Conservation (phyloP, 495 filamentous ascomycete genomes). For the Penicillium goetzii region DNA sequence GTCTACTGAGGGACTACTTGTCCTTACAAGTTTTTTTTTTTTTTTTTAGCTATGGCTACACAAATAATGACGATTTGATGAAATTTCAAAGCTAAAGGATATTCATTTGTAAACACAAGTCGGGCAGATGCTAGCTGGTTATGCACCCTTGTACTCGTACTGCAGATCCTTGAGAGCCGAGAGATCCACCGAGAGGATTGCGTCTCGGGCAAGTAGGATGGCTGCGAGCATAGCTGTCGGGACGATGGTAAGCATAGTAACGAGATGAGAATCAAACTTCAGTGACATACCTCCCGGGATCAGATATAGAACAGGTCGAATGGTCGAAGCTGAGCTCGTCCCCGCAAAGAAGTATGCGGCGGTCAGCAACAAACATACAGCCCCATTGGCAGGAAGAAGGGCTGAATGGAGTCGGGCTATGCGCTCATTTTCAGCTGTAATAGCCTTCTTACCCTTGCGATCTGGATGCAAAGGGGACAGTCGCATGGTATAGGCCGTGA, state of each 20-base stretch:
- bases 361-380: slow-evolving; percentile 32
- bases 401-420: slow-evolving; percentile 18
- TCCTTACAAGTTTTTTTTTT: background rate
- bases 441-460: slow-evolving; percentile 37
- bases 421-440: slow-evolving; percentile 23
- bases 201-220: slow-evolving; percentile 39
- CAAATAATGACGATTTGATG: slow-evolving; percentile 18
- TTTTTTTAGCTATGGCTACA: background rate
- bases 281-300: slow-evolving; percentile 46
- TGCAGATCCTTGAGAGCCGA: slow-evolving; percentile 49
- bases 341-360: slow-evolving; percentile 27
- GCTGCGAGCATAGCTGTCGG: slow-evolving; percentile 42
- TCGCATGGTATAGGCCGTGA: slow-evolving; percentile 58
- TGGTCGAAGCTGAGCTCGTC: slow-evolving; percentile 17
- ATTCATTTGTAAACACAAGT: slow-evolving; percentile 9
- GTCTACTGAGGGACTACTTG: background rate
- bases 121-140: background rate
- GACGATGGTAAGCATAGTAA: slow-evolving; percentile 7
- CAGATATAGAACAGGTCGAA: slow-evolving; percentile 35
- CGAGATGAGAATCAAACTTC: background rate
- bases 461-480: slow-evolving; percentile 38
- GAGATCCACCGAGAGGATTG: slow-evolving; percentile 53
- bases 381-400: slow-evolving; percentile 33
- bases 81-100: background rate
- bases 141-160: slow-evolving; percentile 58